Conservation (phyloP, 1,284 basidiomycete species). For the Trametes hirsuta region DNA sequence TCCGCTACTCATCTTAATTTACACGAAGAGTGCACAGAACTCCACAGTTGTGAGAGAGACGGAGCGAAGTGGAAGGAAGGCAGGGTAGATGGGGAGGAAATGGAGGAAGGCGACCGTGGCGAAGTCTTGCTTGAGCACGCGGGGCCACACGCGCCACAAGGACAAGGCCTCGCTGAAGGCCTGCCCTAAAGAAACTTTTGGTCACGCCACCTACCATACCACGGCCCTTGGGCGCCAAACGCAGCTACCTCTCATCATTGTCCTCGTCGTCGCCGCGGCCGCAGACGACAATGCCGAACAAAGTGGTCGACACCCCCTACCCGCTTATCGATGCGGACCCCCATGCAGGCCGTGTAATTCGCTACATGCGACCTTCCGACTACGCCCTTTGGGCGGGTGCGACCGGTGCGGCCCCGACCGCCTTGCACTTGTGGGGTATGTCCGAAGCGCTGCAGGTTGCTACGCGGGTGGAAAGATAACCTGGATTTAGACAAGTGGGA, state of each 20-base stretch:
- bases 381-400: slow-evolving; percentile 84
- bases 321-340: slow-evolving; percentile 94
- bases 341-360: slow-evolving; percentile 85
- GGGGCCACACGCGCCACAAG: slow-evolving; percentile 19
- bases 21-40: background rate
- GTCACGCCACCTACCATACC: slow-evolving; percentile 22
- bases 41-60: slow-evolving; percentile 1
- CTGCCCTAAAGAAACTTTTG: slow-evolving; percentile 29
- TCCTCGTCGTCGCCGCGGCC: slow-evolving; percentile 23
- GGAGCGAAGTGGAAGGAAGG: slow-evolving; percentile 2
- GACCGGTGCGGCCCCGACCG: slow-evolving; percentile 79
- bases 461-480: background rate
- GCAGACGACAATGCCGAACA: slow-evolving; percentile 63
- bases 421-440: slow-evolving; percentile 78
- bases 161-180: background rate
- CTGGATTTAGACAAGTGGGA: slow-evolving; percentile 48
- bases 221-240: slow-evolving; percentile 10
- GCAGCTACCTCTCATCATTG: slow-evolving; percentile 16
- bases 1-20: slow-evolving; percentile 25
- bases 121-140: slow-evolving; percentile 12
- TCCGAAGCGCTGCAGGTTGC: slow-evolving; percentile 7
- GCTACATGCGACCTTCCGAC: slow-evolving; percentile 90
- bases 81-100: background rate
- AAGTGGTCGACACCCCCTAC: slow-evolving; percentile 72
- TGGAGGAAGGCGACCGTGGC: slow-evolving; percentile 12